Evolutionary conservation across 148 eudicot species (phyloP), one percentile per base, ranked within the genome.

Genomic region (Amaranthus cruentus): DNA sequence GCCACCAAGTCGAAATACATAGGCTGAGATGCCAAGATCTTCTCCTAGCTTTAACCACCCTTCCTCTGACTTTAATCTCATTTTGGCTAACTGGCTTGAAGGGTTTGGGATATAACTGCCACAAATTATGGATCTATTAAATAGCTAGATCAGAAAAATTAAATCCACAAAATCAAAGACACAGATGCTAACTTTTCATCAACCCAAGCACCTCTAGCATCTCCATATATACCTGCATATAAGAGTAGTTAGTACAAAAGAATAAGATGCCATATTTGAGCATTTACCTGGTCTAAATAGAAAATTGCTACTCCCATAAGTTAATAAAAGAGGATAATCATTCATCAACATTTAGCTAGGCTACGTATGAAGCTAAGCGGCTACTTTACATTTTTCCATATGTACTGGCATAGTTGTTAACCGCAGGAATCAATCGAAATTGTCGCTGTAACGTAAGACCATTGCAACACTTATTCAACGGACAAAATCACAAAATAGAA

Each of bases 1-100:
- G 47, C 98, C 98, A 72, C 90, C 98, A 74, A 91, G 97, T 12
- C 98, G 91, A 75, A 93, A 79, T 73, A 89, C 79, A 55, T 82
- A 86, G 38, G 89, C 76, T 61, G 92, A 77, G 58, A 91, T 77
- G 43, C 85, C 86, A 56, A 89, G 89, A 75, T 87, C 89, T 44
- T 80, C 65, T 76, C 95, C 97, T 71, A 93, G 78, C 44, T 80
- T 78, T 80, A 88, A 81, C 97, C 97, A 93, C 76, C 86, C 86
- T 78, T 87, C 79, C 76, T 93, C 97, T 55, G 98, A 96, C 66
- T 85, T 78, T 80, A 88, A 76, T 80, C 98, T 89, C 65, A 84
- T 78, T 79, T 81, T 83, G 18, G 84, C 88, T 52, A 66, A 58
- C 75, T 84, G 85, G 75, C 62, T 83, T 46, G 87, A 64, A 73